These are phyloP conservation scores for Xylaria telfairii DNA, from an alignment of 495 filamentous ascomycete species.

Conservation along the genomic window DNA sequence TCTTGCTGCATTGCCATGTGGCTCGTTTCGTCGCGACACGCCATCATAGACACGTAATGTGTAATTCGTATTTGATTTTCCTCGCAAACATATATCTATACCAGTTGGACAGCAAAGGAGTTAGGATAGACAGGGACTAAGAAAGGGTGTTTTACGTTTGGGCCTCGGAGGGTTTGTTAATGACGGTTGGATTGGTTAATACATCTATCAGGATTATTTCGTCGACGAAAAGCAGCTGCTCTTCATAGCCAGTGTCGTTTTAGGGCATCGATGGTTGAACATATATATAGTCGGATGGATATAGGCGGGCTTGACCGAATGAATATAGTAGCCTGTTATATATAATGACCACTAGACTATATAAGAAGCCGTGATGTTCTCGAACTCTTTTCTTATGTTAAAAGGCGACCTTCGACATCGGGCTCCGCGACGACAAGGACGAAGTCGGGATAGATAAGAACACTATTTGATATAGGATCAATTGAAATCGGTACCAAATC, in stretches of 20 bases:
- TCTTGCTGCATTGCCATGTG: neutral
- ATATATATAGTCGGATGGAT: neutral
- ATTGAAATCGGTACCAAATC: neutral
- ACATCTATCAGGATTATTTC: neutral
- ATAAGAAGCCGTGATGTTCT: neutral
- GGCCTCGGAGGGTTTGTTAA: neutral
- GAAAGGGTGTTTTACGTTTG: slow-evolving; percentile 1
- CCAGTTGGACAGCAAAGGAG: slow-evolving; percentile 19
- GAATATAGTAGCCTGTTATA: neutral
- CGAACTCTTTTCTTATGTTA: neutral
- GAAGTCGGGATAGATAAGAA: neutral
- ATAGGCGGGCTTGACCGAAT: slow-evolving; percentile 4
- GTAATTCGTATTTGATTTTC: slow-evolving; percentile 12
- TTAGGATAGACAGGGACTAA: slow-evolving; percentile 12
- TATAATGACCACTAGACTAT: slow-evolving; percentile 14
- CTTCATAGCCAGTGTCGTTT: neutral
- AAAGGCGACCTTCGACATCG: neutral
- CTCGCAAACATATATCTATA: slow-evolving; percentile 6
- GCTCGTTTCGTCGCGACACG: neutral
- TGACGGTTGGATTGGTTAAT: neutral
- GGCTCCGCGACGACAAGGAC: neutral
- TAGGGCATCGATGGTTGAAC: neutral
- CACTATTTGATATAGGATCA: neutral
- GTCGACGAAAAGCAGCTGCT: neutral
- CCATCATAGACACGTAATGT: slow-evolving; percentile 1